Conservation (phyloP, 2,329 filamentous ascomycete genomes). For the Parastagonospora avenae region DNA sequence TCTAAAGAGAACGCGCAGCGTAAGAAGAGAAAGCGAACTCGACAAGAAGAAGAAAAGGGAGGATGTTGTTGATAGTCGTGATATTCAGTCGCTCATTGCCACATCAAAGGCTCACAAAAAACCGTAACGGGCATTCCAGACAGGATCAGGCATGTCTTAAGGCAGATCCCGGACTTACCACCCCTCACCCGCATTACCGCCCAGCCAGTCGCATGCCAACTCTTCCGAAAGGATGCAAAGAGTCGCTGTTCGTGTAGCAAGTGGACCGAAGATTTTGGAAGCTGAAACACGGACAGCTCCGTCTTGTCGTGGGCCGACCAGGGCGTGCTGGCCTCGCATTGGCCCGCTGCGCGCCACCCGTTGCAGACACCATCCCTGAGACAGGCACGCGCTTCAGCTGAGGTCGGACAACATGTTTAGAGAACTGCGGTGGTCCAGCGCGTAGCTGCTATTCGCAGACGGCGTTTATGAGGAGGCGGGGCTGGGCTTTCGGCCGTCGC, state of each 20-base stretch:
- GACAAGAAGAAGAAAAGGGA: slow-evolving; percentile 16
- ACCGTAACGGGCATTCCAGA: slow-evolving; percentile 2
- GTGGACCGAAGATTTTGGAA: slow-evolving; percentile 15
- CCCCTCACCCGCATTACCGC: neutral
- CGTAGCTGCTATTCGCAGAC: slow-evolving; percentile 2
- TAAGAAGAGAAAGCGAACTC: slow-evolving; percentile 19
- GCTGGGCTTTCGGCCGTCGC: neutral
- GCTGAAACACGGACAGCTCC: slow-evolving; percentile 26
- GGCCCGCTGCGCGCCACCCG: slow-evolving; percentile 17
- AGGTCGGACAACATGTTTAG: slow-evolving; percentile 17
- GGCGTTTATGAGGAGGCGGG: slow-evolving; percentile 9
- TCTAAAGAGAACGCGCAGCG: slow-evolving; percentile 30
- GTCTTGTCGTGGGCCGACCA: slow-evolving; percentile 7
- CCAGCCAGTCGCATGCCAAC: slow-evolving; percentile 3
- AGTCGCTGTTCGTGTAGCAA: slow-evolving; percentile 12
- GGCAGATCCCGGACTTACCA: slow-evolving; percentile 18
- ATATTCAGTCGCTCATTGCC: slow-evolving; percentile 35
- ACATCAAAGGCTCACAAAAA: slow-evolving; percentile 12
- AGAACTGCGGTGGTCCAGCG: slow-evolving; percentile 12
- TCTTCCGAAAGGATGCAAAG: neutral
- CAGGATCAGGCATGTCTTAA: slow-evolving; percentile 21
- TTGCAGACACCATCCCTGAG: slow-evolving; percentile 13
- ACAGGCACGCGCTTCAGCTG: slow-evolving; percentile 29
- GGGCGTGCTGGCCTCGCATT: slow-evolving; percentile 14
- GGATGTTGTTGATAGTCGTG: slow-evolving; percentile 27